A percentile compares a stretch with the other conserved stretches of the same genome.
These are phyloP conservation scores for Cryphonectria radicalis DNA, from an alignment of 2,329 filamentous ascomycete genomes.

Conservation along the genomic window DNA sequence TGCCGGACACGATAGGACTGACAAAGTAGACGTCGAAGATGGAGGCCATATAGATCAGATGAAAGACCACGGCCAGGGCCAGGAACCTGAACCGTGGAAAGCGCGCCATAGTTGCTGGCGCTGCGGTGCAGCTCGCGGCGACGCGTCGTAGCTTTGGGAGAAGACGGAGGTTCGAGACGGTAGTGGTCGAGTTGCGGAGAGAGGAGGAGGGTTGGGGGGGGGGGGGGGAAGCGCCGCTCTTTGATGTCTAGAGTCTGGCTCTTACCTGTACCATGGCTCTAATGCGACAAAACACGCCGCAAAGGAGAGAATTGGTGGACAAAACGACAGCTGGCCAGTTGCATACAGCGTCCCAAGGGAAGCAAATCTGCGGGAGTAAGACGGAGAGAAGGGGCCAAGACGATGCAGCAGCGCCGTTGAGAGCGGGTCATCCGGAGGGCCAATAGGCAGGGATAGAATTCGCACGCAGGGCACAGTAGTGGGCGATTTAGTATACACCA, in stretches of 20 bases:
- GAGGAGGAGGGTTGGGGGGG: background rate
- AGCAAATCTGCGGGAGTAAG: conserved; percentile 10
- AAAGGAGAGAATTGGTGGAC: background rate
- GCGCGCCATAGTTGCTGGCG: conserved; percentile 54
- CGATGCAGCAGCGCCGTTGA: conserved; percentile 5
- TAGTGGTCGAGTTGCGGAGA: conserved; percentile 13
- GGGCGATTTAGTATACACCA: background rate
- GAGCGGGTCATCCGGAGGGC: conserved; percentile 6
- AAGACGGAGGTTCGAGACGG: background rate
- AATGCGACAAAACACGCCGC: background rate
- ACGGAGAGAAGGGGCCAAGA: background rate
- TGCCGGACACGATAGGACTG: conserved; percentile 94
- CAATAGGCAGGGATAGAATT: background rate
- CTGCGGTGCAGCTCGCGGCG: conserved; percentile 20
- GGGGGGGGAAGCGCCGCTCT: background rate
- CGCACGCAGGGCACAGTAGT: background rate
- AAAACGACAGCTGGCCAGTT: conserved; percentile 2
- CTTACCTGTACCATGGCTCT: conserved; percentile 24
- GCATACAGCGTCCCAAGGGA: background rate
- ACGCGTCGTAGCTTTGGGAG: conserved; percentile 14
- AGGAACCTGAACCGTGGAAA: conserved; percentile 78
- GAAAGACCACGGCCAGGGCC: conserved; percentile 87
- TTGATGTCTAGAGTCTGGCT: conserved; percentile 11
- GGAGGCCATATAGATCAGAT: conserved; percentile 89
- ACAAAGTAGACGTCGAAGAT: conserved; percentile 99